Base-by-base conservation (phyloP, 768 basidiomycete species). In the Serendipita vermifera region DNA sequence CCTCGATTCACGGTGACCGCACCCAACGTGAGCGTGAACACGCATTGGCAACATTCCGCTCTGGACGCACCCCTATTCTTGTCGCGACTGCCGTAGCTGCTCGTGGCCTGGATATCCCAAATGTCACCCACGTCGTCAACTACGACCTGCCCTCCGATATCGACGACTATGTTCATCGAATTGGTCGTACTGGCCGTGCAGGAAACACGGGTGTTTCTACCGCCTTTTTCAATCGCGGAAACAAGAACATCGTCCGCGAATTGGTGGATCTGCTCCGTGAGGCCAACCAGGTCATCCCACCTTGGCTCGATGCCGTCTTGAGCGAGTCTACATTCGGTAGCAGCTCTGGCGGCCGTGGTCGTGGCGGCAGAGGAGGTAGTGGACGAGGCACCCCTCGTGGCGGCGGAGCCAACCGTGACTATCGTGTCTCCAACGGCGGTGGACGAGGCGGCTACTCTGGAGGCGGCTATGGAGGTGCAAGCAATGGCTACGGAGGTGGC, bases 61-160 rank as follows among this genome's bases (percentile, higher is more conserved):
- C 82, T 11, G 96, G 92, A 24, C 84, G 87, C 57, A 96, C 96
- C 0, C 96, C 96, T 32, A 85, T 98, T 71, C 75, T 99, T 64
- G 96, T 99, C 57, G 96, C 96, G 38, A 99, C 96, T 13, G 96
- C 96, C 54, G 96, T 99, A 57, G 96, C 96, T 32, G 96, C 96
- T 57, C 91, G 96, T 75, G 96, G 96, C 66, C 81, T 99, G 62
- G 96, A 99, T 71, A 98, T 99, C 64, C 96, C 96, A 60, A 96
- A 99, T 70, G 96, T 99, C 66, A 96, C 88, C 14, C 96, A 98
- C 68, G 96, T 99, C 65, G 77, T 98, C 75, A 94, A 97, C 70
- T 98, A 97, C 70, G 96, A 98, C 68, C 76, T 99, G 3, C 96
- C 96, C 11, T 86, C 86, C 59, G 96, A 98, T 72, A 93, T 99